Percentiles rank a stretch among this genome's conserved stretches.
Conservation (phyloP, 768 basidiomycete genomes). For the Sistotremastrum niveocremeum region DNA sequence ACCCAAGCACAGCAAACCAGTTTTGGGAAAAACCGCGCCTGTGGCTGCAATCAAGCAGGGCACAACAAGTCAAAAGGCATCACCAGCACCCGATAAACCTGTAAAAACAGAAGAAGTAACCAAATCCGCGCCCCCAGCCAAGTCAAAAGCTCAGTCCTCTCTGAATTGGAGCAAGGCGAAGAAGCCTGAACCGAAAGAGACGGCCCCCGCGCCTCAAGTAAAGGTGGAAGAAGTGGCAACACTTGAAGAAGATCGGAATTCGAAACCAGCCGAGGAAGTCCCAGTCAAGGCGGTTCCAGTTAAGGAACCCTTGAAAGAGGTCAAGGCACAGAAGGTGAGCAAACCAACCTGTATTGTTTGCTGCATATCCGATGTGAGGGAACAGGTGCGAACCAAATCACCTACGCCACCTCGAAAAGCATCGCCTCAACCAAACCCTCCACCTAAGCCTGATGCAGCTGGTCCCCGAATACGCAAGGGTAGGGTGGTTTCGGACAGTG, state of each 20-base stretch:
- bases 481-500: no score
- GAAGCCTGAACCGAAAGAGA: conserved; percentile 17
- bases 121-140: no score
- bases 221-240: conserved; percentile 5
- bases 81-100: no score
- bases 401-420: no score
- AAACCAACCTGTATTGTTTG: conserved; percentile 3
- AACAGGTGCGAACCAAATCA: no score
- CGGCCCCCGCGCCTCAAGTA: conserved; percentile 8
- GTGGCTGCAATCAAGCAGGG: no score
- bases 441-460: no score
- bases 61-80: no score
- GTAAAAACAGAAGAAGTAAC: no score
- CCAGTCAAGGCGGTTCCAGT: conserved; percentile 6
- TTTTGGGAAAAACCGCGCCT: neutral
- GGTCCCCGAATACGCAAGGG: no score
- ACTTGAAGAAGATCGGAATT: conserved; percentile 8
- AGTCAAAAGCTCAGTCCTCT: conserved; percentile 25
- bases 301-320: neutral
- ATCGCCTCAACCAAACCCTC: no score
- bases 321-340: conserved; percentile 2
- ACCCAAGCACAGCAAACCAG: neutral
- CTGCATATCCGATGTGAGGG: no score
- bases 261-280: conserved; percentile 5
- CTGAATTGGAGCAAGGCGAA: conserved; percentile 53